Percentiles rank a stretch among this genome's conserved stretches.
Evolutionary conservation across 2,329 filamentous ascomycete genomes (phyloP).

Genomic region (Colletotrichum cereale): DNA sequence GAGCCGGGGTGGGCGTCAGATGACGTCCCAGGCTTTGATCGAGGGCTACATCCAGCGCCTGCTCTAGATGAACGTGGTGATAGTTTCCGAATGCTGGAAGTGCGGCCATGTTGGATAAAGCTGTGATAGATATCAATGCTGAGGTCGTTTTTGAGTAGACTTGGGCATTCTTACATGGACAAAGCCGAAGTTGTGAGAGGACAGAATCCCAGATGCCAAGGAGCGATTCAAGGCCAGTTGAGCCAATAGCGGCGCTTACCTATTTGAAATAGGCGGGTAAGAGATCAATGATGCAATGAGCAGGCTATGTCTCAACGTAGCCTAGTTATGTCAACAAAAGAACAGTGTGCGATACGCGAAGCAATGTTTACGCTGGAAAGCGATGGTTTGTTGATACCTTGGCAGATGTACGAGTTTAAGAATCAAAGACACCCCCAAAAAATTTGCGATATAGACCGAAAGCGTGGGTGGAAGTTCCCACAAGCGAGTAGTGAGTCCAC

Average conservation of each 20-base stretch:
- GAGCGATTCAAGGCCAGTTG: too few relatives aligned
- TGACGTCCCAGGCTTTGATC: slow-evolving; percentile 22
- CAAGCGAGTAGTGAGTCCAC: background rate
- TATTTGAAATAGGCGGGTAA: too few relatives aligned
- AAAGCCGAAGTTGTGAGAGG: background rate
- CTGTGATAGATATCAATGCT: background rate
- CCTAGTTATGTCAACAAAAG: background rate
- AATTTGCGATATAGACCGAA: background rate
- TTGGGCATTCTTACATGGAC: background rate
- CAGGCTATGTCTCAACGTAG: background rate
- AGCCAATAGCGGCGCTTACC: background rate
- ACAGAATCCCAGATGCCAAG: too few relatives aligned
- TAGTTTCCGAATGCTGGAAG: slow-evolving; percentile 13
- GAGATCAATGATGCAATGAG: background rate
- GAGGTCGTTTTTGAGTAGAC: background rate
- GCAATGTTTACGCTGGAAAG: background rate
- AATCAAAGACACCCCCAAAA: background rate
- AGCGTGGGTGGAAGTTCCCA: background rate
- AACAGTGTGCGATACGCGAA: background rate
- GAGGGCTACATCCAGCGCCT: background rate
- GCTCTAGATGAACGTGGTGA: background rate
- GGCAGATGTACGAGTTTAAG: too few relatives aligned
- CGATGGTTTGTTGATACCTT: background rate
- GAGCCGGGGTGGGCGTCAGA: slow-evolving; percentile 19
- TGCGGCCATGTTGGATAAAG: slow-evolving; percentile 7